Base-by-base conservation (phyloP, 2,329 filamentous ascomycete species). In the Verticillium nonalfalfae region DNA sequence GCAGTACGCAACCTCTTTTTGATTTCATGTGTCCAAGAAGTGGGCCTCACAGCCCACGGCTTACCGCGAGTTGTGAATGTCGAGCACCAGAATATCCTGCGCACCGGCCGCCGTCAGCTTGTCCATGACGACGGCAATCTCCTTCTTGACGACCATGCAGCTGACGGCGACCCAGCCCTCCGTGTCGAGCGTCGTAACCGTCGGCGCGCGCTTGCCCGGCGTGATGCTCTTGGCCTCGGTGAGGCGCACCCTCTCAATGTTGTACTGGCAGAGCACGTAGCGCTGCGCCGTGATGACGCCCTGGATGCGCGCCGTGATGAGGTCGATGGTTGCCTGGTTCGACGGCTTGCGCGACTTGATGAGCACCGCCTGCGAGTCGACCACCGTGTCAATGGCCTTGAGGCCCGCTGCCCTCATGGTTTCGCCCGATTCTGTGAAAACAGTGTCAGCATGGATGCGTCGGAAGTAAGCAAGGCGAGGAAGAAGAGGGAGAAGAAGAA, bases 401-500 rank as follows among this genome's bases (percentile, higher is more conserved):
- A 99, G 84, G 31, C 95, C 95, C 54, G 94, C 94, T 21, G 94
- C 95, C 71, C 91, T 90, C 95, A 99, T 99, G 0, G 95, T 99
- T 77, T 98, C 94, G 61, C 95, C 95, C 21, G 95, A 98, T 81
- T 99, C 94, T 95, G 21, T 2, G 21, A 2, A 2, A 68, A 15
- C 38, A 2, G 5, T 3, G 56, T 31, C 56, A 35, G 56, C 21
- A 7, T 21, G 21, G 21, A 21, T 21, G 21, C 21, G 21, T 21
- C 21, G 21, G 21, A 21, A 21, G 21, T 21, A 21, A 21, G 21
- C 21, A 21, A 21, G 21, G 21, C 21, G 21, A 21, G 21, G 21
- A 21, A 21, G 21, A 21, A 21, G 2, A 21, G 2, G 21, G 2
- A 21, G 21, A 21, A 21, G 21, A 21, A 2, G 21, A 2, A 21